Percentiles rank a stretch among this genome's conserved stretches.
Evolutionary conservation across 805 yeast genomes (phyloP).

Genomic region (Kuraishia capsulata): DNA sequence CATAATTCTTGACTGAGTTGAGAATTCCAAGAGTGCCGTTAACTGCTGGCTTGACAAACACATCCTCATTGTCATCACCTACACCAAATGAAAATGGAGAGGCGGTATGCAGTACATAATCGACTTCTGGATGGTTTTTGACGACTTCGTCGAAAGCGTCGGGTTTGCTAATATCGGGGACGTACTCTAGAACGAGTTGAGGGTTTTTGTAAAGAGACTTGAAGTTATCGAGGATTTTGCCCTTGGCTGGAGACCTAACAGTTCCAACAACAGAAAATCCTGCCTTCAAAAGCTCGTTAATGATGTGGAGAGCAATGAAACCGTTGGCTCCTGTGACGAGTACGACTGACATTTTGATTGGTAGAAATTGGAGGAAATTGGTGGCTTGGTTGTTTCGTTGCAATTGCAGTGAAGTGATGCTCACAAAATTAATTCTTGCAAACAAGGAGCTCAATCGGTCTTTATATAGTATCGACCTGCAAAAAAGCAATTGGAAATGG

Average conservation of each 20-base stretch:
- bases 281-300: constrained; percentile 27
- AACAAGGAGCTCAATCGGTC: no score
- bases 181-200: constrained; percentile 20
- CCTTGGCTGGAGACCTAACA: constrained; percentile 34
- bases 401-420: no score
- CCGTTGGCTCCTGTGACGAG: constrained; percentile 1
- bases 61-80: constrained; percentile 27
- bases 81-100: constrained; percentile 35
- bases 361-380: no score
- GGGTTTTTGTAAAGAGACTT: constrained; percentile 13
- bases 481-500: no score
- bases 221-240: not conserved
- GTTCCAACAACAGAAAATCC: constrained; percentile 41
- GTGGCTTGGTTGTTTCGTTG: no score
- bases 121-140: constrained; percentile 28
- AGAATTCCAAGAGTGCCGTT: constrained; percentile 43
- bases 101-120: constrained; percentile 40
- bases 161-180: constrained; percentile 21
- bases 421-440: no score
- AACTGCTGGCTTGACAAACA: constrained; percentile 47
- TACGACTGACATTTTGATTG: constrained; percentile 2
- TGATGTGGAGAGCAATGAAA: constrained; percentile 25
- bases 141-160: constrained; percentile 43
- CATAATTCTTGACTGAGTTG: constrained; percentile 29
- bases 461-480: no score